These are phyloP conservation scores for Boletales sp. DNA, from an alignment of 768 basidiomycete species.

Conservation along the genomic window DNA sequence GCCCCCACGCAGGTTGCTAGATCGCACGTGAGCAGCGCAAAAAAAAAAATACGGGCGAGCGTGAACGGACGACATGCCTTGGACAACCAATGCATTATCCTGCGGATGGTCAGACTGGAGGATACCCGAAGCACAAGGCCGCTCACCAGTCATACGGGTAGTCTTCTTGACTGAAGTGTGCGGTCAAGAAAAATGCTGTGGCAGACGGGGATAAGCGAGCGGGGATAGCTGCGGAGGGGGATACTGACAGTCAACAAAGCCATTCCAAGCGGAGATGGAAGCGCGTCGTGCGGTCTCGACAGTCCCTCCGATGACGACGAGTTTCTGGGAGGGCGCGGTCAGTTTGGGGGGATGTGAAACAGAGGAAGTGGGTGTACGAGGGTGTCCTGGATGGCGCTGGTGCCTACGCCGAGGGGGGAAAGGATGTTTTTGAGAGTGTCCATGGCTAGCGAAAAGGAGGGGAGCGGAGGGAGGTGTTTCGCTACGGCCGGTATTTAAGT, in stretches of 20 bases:
- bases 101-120: constrained; percentile 25
- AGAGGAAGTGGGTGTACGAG: constrained; percentile 44
- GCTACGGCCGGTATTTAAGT: constrained; percentile 38
- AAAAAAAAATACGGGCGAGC: neutral
- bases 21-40: constrained; percentile 14
- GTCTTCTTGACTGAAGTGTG: constrained; percentile 85
- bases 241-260: constrained; percentile 74
- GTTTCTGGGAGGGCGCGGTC: constrained; percentile 51
- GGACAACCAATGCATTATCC: constrained; percentile 87
- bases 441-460: constrained; percentile 48
- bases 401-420: constrained; percentile 65
- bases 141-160: constrained; percentile 81
- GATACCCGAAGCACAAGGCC: neutral
- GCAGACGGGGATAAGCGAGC: constrained; percentile 8
- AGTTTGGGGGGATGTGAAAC: neutral
- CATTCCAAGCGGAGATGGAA: constrained; percentile 84
- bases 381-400: constrained; percentile 74
- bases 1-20: constrained; percentile 89
- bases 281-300: constrained; percentile 81
- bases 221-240: neutral
- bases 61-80: constrained; percentile 45
- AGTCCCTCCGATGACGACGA: constrained; percentile 86
- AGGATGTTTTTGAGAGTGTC: constrained; percentile 67
- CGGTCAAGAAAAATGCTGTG: constrained; percentile 83
- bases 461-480: constrained; percentile 28